phyloP scores from a whole-genome alignment of 176 grass and related monocot genomes.

The Musa troglodytarum region DNA sequence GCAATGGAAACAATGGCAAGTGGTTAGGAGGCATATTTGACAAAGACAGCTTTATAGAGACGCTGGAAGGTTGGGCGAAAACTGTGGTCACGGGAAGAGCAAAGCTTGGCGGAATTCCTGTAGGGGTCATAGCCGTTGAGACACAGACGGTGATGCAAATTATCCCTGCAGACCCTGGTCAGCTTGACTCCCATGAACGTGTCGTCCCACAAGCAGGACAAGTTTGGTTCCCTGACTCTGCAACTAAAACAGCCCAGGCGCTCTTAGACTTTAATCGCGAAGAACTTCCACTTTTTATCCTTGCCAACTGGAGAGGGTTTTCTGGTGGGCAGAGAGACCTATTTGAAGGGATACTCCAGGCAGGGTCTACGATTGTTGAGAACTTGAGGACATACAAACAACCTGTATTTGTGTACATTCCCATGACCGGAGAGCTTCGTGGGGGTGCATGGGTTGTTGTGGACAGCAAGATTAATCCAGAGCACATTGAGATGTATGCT shows the following conservation, averaged over 20 bases:
- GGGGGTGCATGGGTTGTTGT: constrained; percentile 97
- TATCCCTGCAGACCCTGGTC: constrained; percentile 87
- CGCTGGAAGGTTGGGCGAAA: constrained; percentile 95
- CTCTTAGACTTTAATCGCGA: constrained; percentile 87
- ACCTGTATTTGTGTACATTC: constrained; percentile 90
- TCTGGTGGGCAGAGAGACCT: constrained; percentile 94
- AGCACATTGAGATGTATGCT: constrained; percentile 88
- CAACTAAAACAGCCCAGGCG: constrained; percentile 78
- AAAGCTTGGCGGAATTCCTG: constrained; percentile 86
- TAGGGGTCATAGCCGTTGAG: constrained; percentile 85
- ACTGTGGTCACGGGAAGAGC: constrained; percentile 87
- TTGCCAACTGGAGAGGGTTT: constrained; percentile 96
- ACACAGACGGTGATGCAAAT: constrained; percentile 92
- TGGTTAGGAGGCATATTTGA: constrained; percentile 95
- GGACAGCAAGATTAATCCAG: constrained; percentile 96
- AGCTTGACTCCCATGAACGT: constrained; percentile 80
- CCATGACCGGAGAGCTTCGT: constrained; percentile 74
- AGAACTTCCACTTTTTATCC: constrained; percentile 81
- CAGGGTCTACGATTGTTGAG: constrained; percentile 90
- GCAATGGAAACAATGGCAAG: constrained; percentile 44
- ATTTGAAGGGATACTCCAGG: constrained; percentile 98
- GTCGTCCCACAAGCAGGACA: constrained; percentile 90
- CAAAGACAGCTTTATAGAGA: constrained; percentile 76
- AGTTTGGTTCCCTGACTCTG: constrained; percentile 95
- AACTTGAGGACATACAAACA: constrained; percentile 85